Percentiles rank a stretch among this genome's conserved stretches.
Evolutionary conservation across 1,284 basidiomycete species (phyloP).

Genomic region (Puccinia novopanici): DNA sequence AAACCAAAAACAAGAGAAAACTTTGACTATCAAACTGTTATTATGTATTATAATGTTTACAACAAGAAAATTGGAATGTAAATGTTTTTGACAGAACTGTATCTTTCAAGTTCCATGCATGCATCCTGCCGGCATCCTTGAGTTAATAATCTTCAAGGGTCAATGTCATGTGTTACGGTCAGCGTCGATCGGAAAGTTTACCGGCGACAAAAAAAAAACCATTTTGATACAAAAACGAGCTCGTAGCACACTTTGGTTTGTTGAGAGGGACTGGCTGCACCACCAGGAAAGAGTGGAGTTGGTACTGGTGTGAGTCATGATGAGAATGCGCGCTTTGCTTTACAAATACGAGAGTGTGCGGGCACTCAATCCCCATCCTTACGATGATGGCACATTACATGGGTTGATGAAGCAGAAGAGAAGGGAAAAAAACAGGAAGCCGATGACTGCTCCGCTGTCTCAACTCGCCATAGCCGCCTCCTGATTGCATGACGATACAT

Average conservation of each 20-base stretch:
- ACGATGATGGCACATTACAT: neutral
- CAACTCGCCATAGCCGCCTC: neutral
- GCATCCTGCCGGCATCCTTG: neutral
- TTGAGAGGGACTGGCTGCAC: neutral
- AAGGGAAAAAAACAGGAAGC: neutral
- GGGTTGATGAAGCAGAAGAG: neutral
- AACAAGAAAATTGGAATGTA: neutral
- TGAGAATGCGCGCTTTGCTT: too few relatives aligned
- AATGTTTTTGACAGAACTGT: neutral
- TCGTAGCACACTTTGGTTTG: neutral
- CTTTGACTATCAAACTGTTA: neutral
- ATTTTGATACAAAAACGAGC: neutral
- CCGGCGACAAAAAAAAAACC: neutral
- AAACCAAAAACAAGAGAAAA: neutral
- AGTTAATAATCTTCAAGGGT: conserved; percentile 15
- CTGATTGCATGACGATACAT: neutral
- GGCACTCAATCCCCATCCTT: neutral
- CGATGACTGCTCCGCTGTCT: neutral
- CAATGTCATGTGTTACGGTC: neutral
- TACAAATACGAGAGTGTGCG: too few relatives aligned
- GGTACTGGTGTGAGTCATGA: neutral
- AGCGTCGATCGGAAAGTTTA: neutral
- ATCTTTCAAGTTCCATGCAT: conserved; percentile 9
- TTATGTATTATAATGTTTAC: neutral
- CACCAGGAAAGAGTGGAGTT: too few relatives aligned